phyloP scores from a whole-genome alignment of 352 stramenopile species.

The Globisporangium iwayamae region DNA sequence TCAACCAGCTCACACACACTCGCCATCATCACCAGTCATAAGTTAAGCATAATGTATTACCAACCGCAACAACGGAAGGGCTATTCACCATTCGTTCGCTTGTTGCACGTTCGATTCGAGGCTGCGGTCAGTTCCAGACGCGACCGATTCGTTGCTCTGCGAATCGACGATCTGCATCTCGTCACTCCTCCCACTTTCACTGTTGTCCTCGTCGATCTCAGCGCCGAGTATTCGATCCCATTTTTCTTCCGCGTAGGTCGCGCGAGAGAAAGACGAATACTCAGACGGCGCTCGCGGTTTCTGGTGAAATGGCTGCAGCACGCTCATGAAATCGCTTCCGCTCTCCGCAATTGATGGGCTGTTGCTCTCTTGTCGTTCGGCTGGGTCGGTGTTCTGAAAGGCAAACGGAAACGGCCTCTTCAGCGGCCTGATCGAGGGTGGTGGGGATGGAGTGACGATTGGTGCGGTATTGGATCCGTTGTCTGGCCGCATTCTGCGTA shows the following conservation, averaged over 20 bases:
- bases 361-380: neutral
- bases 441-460: neutral
- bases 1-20: neutral
- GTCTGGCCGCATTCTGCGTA: neutral
- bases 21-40: constrained; percentile 1
- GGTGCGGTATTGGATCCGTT: neutral
- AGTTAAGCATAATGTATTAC: constrained; percentile 19
- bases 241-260: constrained; percentile 56
- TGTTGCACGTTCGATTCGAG: constrained; percentile 1
- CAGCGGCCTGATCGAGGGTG: neutral
- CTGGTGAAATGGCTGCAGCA: constrained; percentile 12
- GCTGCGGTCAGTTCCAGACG: constrained; percentile 6
- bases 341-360: constrained; percentile 5
- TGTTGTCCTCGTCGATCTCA: constrained; percentile 25
- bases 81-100: neutral
- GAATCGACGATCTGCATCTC: constrained; percentile 10
- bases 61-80: neutral
- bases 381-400: neutral
- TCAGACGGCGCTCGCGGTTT: constrained; percentile 14
- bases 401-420: constrained; percentile 14
- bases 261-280: constrained; percentile 21
- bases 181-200: constrained; percentile 1
- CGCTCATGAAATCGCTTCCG: constrained; percentile 15
- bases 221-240: constrained; percentile 65
- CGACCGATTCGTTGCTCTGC: constrained; percentile 6